phyloP scores from a whole-genome alignment of 1,284 basidiomycete genomes.

The Pseudozyma tsukubaensis region DNA sequence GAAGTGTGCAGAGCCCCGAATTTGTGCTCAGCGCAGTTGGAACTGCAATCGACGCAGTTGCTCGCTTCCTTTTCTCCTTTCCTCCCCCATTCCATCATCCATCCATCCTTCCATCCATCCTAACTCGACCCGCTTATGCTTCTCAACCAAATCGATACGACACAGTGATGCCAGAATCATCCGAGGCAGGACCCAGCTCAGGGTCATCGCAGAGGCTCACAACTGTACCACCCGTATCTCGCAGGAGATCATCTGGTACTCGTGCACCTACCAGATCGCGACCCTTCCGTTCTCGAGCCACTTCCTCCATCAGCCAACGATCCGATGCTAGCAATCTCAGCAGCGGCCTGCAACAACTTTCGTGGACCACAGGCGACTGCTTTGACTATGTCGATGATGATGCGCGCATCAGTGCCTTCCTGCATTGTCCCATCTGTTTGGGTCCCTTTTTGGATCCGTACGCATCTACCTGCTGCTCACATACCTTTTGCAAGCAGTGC shows the following conservation, averaged over 20 bases:
- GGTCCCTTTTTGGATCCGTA: slow-evolving; percentile 54
- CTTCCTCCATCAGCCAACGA: slow-evolving; percentile 42
- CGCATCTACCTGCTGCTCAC: slow-evolving; percentile 43
- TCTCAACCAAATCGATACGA: not conserved
- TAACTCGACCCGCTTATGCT: not conserved
- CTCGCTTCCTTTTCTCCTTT: not conserved
- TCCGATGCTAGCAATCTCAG: slow-evolving; percentile 44
- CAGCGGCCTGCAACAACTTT: slow-evolving; percentile 29
- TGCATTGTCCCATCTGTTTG: slow-evolving; percentile 48
- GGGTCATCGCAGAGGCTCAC: slow-evolving; percentile 8
- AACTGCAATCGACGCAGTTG: not conserved
- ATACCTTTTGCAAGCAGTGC: slow-evolving; percentile 57
- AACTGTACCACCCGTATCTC: slow-evolving; percentile 12
- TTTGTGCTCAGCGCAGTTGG: not conserved
- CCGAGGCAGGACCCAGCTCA: slow-evolving; percentile 29
- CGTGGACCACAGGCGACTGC: slow-evolving; percentile 40
- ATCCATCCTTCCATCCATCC: not conserved
- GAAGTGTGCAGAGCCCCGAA: slow-evolving; percentile 2
- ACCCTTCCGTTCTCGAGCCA: slow-evolving; percentile 18
- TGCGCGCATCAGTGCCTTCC: slow-evolving; percentile 36
- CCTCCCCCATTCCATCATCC: slow-evolving; percentile 1
- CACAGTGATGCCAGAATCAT: slow-evolving; percentile 19
- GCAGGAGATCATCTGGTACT: slow-evolving; percentile 29
- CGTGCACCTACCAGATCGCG: slow-evolving; percentile 18
- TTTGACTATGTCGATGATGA: slow-evolving; percentile 46